phyloP scores from a whole-genome alignment of 768 basidiomycete genomes.

The Serendipita sp. region DNA sequence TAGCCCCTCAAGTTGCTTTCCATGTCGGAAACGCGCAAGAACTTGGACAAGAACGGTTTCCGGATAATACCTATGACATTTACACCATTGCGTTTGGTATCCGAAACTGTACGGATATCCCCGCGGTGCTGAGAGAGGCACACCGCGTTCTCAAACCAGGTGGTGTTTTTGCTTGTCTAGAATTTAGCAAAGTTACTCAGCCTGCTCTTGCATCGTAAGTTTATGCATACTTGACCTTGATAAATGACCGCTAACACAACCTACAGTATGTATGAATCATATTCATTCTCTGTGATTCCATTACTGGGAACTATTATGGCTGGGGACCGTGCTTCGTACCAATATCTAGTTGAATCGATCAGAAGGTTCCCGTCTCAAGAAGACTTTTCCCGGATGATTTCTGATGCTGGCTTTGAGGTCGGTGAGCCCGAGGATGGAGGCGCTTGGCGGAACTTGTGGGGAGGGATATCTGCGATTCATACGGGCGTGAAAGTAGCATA shows the following conservation, averaged over 20 bases:
- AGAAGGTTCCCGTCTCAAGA: constrained; percentile 79
- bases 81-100: constrained; percentile 99
- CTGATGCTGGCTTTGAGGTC: constrained; percentile 65
- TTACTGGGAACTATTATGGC: constrained; percentile 93
- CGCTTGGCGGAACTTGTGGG: constrained; percentile 78
- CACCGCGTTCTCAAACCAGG: constrained; percentile 92
- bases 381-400: constrained; percentile 80
- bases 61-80: constrained; percentile 74
- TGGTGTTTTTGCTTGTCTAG: constrained; percentile 86
- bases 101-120: constrained; percentile 88
- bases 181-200: constrained; percentile 87
- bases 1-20: constrained; percentile 87
- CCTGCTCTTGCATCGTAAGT: constrained; percentile 74
- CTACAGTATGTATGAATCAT: constrained; percentile 74
- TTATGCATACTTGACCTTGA: neutral
- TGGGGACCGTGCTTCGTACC: constrained; percentile 86
- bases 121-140: constrained; percentile 75
- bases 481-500: constrained; percentile 53
- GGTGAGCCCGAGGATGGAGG: constrained; percentile 48
- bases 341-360: constrained; percentile 96
- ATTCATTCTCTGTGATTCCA: constrained; percentile 92
- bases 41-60: constrained; percentile 49
- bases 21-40: constrained; percentile 85
- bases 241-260: neutral
- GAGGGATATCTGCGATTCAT: constrained; percentile 76